Base-by-base conservation (phyloP, 73 alveolate species). In the Paramecium pentaurelia region DNA sequence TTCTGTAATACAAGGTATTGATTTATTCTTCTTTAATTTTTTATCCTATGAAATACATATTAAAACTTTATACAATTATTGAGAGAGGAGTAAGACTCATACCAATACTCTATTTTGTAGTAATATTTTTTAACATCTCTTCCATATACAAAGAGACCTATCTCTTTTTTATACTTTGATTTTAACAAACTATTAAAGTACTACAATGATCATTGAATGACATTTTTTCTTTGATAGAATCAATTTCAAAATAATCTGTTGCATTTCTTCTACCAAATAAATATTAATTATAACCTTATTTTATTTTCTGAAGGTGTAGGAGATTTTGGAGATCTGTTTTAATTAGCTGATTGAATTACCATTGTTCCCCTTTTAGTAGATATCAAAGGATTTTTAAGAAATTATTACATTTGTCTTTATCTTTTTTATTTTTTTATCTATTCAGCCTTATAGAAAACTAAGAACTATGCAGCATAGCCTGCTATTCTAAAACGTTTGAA, bases 251-350 rank as follows among this genome's bases (percentile, higher is more conserved):
- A 12, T 64, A 64, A 64, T 64, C 84, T 64, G 87, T 37, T 4
- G 58, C 87, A 40, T 34, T 73, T 37, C 87, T 73, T 73, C 87
- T 73, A 68, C 47, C 40, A 73, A 73, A 73, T 73, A 73, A 14
- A 27, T 12, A 8, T 4, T 14, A 2, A 37, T 8, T 20, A 20
- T n/a, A 38, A 37, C 87, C 87, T 73, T 11, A 73, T 32, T 6
- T 36, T 0, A 12, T 73, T 73, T 30, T 73, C 87, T 16, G 60
- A 73, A 73, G 87, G 87, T 73, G 36, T 6, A 6, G 28, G 84
- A 64, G 84, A 25, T 64, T 32, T 32, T 64, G 84, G 84, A 28
- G 84, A 64, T 64, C 84, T 6, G 12, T 64, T 40, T 28, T 51
- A 64, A 11, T 28, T 28, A 11, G 84, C 84, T 64, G 84, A 64